These are phyloP conservation scores for Yarrowia divulgata DNA, from an alignment of 805 yeast genomes.

Conservation along the genomic window DNA sequence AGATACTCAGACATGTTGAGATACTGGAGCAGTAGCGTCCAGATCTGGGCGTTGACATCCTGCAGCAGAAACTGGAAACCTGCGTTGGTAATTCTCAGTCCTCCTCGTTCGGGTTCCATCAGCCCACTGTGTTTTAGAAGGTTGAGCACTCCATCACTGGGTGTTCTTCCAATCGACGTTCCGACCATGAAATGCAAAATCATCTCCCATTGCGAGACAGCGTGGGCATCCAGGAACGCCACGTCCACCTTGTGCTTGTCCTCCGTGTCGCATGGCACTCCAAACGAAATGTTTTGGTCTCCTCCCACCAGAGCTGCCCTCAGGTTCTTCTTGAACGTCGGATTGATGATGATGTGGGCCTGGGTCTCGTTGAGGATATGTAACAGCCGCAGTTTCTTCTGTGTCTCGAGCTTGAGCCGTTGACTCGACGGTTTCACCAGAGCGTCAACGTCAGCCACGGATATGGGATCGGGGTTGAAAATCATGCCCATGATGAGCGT, in stretches of 20 bases:
- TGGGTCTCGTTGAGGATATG: constrained; percentile 74
- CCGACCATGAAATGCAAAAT: constrained; percentile 98
- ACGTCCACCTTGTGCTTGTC: constrained; percentile 66
- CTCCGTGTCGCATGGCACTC: constrained; percentile 66
- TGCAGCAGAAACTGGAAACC: constrained; percentile 95
- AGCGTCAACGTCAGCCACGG: constrained; percentile 57
- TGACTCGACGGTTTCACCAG: constrained; percentile 68
- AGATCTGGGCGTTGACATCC: constrained; percentile 90
- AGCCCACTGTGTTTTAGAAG: constrained; percentile 80
- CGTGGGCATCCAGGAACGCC: constrained; percentile 77
- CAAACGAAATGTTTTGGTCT: constrained; percentile 69
- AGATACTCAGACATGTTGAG: constrained; percentile 81
- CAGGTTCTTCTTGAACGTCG: constrained; percentile 76
- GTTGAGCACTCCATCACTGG: constrained; percentile 83
- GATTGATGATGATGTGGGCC: constrained; percentile 53
- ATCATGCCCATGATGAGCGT: constrained; percentile 86
- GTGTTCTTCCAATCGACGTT: constrained; percentile 65
- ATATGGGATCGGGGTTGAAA: constrained; percentile 77
- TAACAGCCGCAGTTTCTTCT: constrained; percentile 75
- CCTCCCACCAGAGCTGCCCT: constrained; percentile 87
- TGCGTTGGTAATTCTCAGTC: constrained; percentile 78
- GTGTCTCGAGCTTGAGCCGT: constrained; percentile 69
- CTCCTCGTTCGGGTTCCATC: constrained; percentile 63
- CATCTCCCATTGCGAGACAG: constrained; percentile 90
- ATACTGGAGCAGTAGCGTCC: constrained; percentile 90